Evolutionary conservation across 768 basidiomycete genomes (phyloP), one percentile per base, ranked within the genome.

Genomic region (Leccinum obscurum): DNA sequence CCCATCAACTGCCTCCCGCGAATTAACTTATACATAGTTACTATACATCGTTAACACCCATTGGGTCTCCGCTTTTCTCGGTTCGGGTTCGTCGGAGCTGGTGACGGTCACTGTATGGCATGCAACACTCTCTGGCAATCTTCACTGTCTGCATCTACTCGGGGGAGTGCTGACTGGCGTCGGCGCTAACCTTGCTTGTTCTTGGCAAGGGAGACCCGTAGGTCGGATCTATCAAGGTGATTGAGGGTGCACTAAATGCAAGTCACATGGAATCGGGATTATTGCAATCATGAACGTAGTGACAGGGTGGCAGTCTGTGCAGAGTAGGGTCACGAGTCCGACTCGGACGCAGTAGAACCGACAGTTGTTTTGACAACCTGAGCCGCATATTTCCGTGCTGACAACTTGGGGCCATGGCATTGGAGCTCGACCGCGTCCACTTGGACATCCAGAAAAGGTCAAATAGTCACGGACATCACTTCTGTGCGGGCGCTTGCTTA

Each of bases 401-500:
- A 34, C 34, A 13, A 34, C 30, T 30, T 30, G 30, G 34, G 34
- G 34, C 34, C 34, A 34, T 34, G 34, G 34, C 34, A 4, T 58
- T 81, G 15, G 73, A 76, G n/a, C 58, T 62, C 20, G 50, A 66
- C 10, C 66, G 64, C 20, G 72, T 82, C 54, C 68, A 76, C 14
- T 56, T 81, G 44, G 64, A 76, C 1, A 67, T 77, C 49, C 72
- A 72, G 59, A 70, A 54, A 44, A 63, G 59, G 32, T 59, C 67
- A 28, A 71, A 73, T 10, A 64, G 64, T 83, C 52, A 78, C 76
- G 3, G 78, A 77, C 37, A 68, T 74, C 4, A 77, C 77, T 48
- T 67, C 78, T 17, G 82, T 78, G 2, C 70, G 76, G 34, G 71
- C 70, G 0, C 70, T 86, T 20, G 75, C 80, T 5, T 28, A 65